Percentiles rank a stretch among this genome's conserved stretches.
Conservation (phyloP, 306 rosid species). For the Sindora glabra region DNA sequence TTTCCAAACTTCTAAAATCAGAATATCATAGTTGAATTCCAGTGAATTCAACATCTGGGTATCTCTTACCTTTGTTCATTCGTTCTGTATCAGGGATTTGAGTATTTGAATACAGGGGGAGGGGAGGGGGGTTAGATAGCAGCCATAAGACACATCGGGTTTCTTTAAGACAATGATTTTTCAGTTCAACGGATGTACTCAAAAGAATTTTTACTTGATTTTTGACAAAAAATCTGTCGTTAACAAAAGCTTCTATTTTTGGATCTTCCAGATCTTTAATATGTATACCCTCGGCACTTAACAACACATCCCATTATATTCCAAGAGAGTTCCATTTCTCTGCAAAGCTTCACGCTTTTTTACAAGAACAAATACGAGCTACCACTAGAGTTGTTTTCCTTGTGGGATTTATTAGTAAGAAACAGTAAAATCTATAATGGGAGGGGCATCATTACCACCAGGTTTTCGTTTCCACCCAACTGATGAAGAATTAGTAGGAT, state of each 20-base stretch:
- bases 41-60: slow-evolving; percentile 17
- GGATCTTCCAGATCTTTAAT: slow-evolving; percentile 56
- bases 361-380: too few relatives aligned
- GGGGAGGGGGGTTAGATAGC: slow-evolving; percentile 15
- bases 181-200: slow-evolving; percentile 23
- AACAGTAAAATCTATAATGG: slow-evolving; percentile 25
- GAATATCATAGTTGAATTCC: slow-evolving; percentile 1
- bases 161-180: slow-evolving; percentile 45
- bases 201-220: slow-evolving; percentile 30
- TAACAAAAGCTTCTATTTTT: slow-evolving; percentile 51
- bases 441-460: slow-evolving; percentile 61
- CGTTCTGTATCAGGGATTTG: slow-evolving; percentile 8
- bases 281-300: slow-evolving; percentile 34
- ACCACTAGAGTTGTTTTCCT: too few relatives aligned
- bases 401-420: too few relatives aligned
- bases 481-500: slow-evolving; percentile 76
- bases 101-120: neutral
- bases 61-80: neutral
- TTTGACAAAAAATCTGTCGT: slow-evolving; percentile 29
- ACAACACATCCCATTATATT: neutral
- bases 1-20: too few relatives aligned
- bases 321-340: too few relatives aligned
- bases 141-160: neutral
- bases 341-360: too few relatives aligned
- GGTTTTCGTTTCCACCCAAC: slow-evolving; percentile 91